A percentile compares a stretch with the other conserved stretches of the same genome.
phyloP scores from a whole-genome alignment of 2,329 filamentous ascomycete genomes.

The Clathrospora elynae region DNA sequence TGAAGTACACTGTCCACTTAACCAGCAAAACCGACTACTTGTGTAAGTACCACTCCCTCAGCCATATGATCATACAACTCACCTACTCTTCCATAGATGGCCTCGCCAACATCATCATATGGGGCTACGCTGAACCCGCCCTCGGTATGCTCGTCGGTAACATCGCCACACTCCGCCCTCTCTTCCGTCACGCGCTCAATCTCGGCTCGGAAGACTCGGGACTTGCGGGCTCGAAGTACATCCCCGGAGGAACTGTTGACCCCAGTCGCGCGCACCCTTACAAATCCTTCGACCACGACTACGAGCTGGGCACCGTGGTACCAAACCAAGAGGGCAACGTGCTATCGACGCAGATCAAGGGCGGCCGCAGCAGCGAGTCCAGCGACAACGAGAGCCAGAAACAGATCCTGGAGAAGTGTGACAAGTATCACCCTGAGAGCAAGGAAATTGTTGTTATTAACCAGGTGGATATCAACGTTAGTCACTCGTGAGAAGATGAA shows the following conservation, averaged over 20 bases:
- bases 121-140: conserved; percentile 47
- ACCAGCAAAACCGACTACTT: conserved; percentile 41
- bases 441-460: conserved; percentile 6
- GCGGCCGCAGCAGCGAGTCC: conserved; percentile 9
- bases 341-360: conserved; percentile 4
- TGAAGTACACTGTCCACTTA: conserved; percentile 43
- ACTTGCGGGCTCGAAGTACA: background rate
- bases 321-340: background rate
- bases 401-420: conserved; percentile 13
- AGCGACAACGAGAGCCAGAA: conserved; percentile 23
- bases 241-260: conserved; percentile 2
- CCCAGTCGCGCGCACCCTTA: conserved; percentile 10
- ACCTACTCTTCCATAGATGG: conserved; percentile 16
- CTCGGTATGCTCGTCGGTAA: conserved; percentile 45
- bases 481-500: background rate
- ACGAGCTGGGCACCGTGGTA: conserved; percentile 9
- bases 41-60: conserved; percentile 11
- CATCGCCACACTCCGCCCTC: conserved; percentile 42
- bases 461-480: conserved; percentile 5
- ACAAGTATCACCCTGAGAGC: background rate
- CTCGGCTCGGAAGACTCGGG: conserved; percentile 17
- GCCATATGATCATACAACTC: background rate
- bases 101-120: conserved; percentile 45
- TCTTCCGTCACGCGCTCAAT: conserved; percentile 35
- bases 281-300: conserved; percentile 11